phyloP scores from a whole-genome alignment of 2,329 filamentous ascomycete species.

The Paecilomyces niveus region DNA sequence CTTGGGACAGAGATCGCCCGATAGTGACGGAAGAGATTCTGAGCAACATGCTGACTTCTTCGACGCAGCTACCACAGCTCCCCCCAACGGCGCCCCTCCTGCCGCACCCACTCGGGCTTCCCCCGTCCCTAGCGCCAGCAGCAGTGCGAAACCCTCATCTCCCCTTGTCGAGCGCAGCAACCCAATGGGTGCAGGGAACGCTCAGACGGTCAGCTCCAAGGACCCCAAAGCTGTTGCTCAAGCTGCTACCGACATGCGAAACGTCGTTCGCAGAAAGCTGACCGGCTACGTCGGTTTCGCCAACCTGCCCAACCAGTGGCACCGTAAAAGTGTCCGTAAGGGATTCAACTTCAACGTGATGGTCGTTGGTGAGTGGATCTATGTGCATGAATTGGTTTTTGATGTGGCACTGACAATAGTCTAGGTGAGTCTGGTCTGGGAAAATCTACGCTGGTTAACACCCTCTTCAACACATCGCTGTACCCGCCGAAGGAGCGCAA shows the following conservation, averaged over 20 bases:
- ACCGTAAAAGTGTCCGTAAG: slow-evolving; percentile 99
- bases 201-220: slow-evolving; percentile 57
- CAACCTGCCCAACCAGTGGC: slow-evolving; percentile 99
- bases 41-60: slow-evolving; percentile 20
- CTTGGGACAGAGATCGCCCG: slow-evolving; percentile 6
- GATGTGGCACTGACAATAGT: not conserved
- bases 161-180: slow-evolving; percentile 54
- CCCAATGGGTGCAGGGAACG: slow-evolving; percentile 46
- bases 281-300: slow-evolving; percentile 98
- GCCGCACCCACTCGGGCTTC: slow-evolving; percentile 27
- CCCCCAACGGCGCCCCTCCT: slow-evolving; percentile 23
- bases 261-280: slow-evolving; percentile 96
- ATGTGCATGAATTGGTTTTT: not conserved
- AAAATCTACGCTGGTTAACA: slow-evolving; percentile 99
- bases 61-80: slow-evolving; percentile 20
- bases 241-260: slow-evolving; percentile 66
- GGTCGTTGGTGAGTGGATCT: slow-evolving; percentile 80
- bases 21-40: slow-evolving; percentile 8
- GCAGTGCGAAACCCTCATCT: slow-evolving; percentile 41
- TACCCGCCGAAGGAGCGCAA: slow-evolving; percentile 99
- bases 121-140: slow-evolving; percentile 33
- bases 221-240: slow-evolving; percentile 53
- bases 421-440: slow-evolving; percentile 96
- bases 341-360: slow-evolving; percentile 99
- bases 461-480: slow-evolving; percentile 97